Base-by-base conservation (phyloP, 1,284 basidiomycete genomes). In the Ceratobasidium sp. region DNA sequence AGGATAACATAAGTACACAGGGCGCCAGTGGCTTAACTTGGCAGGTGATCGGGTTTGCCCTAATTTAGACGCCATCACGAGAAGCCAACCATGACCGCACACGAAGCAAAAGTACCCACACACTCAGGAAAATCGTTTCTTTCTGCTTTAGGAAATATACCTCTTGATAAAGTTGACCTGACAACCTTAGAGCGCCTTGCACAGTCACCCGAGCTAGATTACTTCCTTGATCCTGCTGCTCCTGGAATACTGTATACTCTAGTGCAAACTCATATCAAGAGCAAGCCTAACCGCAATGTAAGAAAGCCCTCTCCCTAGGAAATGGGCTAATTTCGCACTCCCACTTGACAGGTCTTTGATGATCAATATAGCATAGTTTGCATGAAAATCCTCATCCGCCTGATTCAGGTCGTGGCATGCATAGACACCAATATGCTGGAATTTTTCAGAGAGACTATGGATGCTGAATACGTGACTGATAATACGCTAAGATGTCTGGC, bases 181-280 rank as follows among this genome's bases (percentile, higher is more conserved):
- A 35, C 35, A 17, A 55, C 53, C 15, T 22, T 55, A 55, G 53
- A 55, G 53, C 27, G 31, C 2, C 31, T 55, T 22, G 53, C 35
- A 31, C 25, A 55, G 40, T 55, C 53, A 3, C 17, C 53, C 32
- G 27, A 55, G 40, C n/a, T 38, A 12, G 53, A 55, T 29, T 55
- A 15, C 20, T 55, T 6, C 27, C 53, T 55, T 22, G 53, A 55
- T 25, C 53, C 53, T 22, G 53, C 25, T 1, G 34, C 53, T 7
- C 34, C 53, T 1, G 27, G 34, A 35, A 55, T 31, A 55, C 53
- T 55, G 7, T 55, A 55, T 22, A 40, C 34, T 4, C 27, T 55
- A n/a, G 53, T 40, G 25, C 53, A 55, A 40, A 38, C 3, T 25
- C 32, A 55, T 31, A 31, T 55, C 34, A 55, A 55, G 10, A 55